Evolutionary conservation across 345 rosid species (phyloP).

Genomic region (Citrus trifoliata): DNA sequence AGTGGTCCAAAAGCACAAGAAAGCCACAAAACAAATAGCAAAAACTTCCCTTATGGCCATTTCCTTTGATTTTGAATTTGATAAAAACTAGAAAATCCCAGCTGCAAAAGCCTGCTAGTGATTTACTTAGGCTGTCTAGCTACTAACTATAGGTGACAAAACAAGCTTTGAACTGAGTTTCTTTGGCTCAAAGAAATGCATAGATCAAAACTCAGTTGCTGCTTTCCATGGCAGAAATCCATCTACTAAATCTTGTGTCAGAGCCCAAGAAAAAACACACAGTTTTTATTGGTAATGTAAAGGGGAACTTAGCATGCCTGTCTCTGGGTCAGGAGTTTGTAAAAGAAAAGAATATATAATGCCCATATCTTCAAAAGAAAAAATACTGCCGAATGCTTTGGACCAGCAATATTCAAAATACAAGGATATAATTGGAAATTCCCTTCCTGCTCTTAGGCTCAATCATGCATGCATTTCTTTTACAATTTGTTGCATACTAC

Average conservation of each 20-base stretch:
- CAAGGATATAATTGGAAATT: constrained; percentile 32
- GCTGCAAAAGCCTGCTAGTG: constrained; percentile 17
- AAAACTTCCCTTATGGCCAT: constrained; percentile 21
- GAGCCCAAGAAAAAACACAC: constrained; percentile 30
- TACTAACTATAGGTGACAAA: constrained; percentile 7
- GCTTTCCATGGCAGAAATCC: constrained; percentile 52
- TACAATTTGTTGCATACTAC: background rate
- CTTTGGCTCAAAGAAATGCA: constrained; percentile 28
- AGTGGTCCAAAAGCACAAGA: constrained; percentile 44
- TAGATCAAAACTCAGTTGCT: constrained; percentile 33
- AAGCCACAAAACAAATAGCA: constrained; percentile 25
- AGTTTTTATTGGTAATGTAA: constrained; percentile 44
- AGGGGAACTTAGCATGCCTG: constrained; percentile 59
- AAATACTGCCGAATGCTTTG: constrained; percentile 19
- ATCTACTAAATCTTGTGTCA: constrained; percentile 51
- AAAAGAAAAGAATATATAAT: constrained; percentile 29
- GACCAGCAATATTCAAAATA: constrained; percentile 16
- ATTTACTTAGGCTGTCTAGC: background rate
- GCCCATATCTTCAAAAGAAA: constrained; percentile 33
- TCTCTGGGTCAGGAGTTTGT: constrained; percentile 26
- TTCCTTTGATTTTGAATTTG: constrained; percentile 30
- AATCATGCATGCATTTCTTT: background rate
- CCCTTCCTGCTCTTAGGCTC: background rate
- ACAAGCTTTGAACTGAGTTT: constrained; percentile 23
- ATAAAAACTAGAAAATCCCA: constrained; percentile 26